A percentile compares a stretch with the other conserved stretches of the same genome.
These are phyloP conservation scores for Strobilomyces dryophilus DNA, from an alignment of 768 basidiomycete genomes.

Conservation along the genomic window DNA sequence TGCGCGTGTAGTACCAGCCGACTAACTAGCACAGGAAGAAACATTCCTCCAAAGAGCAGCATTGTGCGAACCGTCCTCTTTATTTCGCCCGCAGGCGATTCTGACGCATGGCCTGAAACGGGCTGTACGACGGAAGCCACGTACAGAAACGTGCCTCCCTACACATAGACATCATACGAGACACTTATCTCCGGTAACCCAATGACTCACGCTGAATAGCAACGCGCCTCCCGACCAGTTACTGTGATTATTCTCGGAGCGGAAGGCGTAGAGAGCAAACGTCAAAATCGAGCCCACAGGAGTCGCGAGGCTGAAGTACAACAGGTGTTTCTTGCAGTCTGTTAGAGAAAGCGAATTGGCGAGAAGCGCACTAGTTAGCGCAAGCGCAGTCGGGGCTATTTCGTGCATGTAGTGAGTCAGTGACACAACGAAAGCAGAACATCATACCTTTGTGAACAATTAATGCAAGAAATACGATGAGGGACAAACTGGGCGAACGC, in stretches of 20 bases:
- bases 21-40: conserved; percentile 62
- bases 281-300: conserved; percentile 80
- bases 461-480: conserved; percentile 88
- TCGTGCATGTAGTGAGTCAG: conserved; percentile 8
- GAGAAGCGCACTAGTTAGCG: conserved; percentile 82
- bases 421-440: not conserved
- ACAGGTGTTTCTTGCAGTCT: conserved; percentile 70
- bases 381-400: conserved; percentile 86
- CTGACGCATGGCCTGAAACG: conserved; percentile 47
- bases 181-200: not conserved
- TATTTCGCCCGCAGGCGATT: conserved; percentile 37
- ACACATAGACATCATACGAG: conserved; percentile 1
- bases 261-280: conserved; percentile 57
- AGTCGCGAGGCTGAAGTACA: conserved; percentile 79
- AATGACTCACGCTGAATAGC: conserved; percentile 69
- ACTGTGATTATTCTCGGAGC: conserved; percentile 37
- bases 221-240: conserved; percentile 71
- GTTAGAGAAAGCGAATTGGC: conserved; percentile 62
- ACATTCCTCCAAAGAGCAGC: conserved; percentile 64
- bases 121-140: conserved; percentile 90
- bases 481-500: conserved; percentile 51
- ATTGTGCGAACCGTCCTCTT: conserved; percentile 42
- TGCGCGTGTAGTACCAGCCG: conserved; percentile 61
- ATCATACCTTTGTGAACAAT: conserved; percentile 80
- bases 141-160: conserved; percentile 94